phyloP scores from a whole-genome alignment of 73 alveolate species.

The Blepharisma japonicum region DNA sequence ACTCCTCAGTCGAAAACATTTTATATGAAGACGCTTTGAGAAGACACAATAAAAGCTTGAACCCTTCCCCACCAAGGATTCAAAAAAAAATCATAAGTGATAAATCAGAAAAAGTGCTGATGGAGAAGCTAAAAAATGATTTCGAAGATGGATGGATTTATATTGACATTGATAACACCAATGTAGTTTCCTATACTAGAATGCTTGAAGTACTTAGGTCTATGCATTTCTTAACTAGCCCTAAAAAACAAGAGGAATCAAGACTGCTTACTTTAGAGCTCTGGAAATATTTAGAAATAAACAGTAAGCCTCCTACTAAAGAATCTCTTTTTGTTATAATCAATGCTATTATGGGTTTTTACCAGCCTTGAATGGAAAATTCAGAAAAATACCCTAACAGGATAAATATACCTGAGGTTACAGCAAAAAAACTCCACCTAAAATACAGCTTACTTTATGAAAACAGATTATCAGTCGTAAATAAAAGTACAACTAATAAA shows the following conservation, averaged over 20 bases:
- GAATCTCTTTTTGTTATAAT: not conserved
- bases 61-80: not conserved
- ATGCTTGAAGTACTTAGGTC: not conserved
- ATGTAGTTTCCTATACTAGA: not conserved
- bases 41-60: not conserved
- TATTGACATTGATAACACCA: not conserved
- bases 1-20: not conserved
- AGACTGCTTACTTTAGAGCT: not conserved
- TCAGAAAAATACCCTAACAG: not conserved
- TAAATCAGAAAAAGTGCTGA: slow-evolving; percentile 22
- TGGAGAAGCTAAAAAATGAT: slow-evolving; percentile 10
- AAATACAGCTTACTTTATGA: not conserved
- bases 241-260: not conserved
- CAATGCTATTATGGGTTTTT: slow-evolving; percentile 18
- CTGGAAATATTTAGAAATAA: not conserved
- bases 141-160: not conserved
- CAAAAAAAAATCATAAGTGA: slow-evolving; percentile 4
- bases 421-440: slow-evolving; percentile 2
- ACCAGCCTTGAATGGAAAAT: slow-evolving; percentile 5
- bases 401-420: not conserved
- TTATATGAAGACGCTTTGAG: not conserved
- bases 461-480: not conserved
- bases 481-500: slow-evolving; percentile 1
- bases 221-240: not conserved
- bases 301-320: not conserved